Conservation (phyloP, 1,139 yeast species). For the Suhomyces anneliseae region DNA sequence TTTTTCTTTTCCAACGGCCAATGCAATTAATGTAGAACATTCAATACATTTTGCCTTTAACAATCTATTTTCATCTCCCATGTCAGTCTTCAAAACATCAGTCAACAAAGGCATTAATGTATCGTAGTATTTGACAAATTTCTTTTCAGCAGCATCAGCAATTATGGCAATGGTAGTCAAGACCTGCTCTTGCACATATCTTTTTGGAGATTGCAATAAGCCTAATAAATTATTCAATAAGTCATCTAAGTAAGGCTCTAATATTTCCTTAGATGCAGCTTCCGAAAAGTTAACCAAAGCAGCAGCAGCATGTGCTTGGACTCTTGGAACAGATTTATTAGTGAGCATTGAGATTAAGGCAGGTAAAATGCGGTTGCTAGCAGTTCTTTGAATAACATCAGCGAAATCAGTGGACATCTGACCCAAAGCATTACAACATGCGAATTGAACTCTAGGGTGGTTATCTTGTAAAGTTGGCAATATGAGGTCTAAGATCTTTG, state of each 20-base stretch:
- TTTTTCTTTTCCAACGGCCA: slow-evolving; percentile 95
- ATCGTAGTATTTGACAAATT: slow-evolving; percentile 88
- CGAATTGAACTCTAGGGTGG: slow-evolving; percentile 95
- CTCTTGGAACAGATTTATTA: slow-evolving; percentile 74
- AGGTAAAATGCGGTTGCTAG: slow-evolving; percentile 79
- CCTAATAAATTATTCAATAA: slow-evolving; percentile 72
- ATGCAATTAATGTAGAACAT: slow-evolving; percentile 90
- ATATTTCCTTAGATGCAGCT: slow-evolving; percentile 79
- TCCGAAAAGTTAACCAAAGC: slow-evolving; percentile 95
- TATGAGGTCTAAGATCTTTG: slow-evolving; percentile 77
- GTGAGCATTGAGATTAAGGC: slow-evolving; percentile 82
- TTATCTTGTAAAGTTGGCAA: slow-evolving; percentile 78
- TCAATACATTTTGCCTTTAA: slow-evolving; percentile 93
- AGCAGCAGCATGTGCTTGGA: slow-evolving; percentile 98
- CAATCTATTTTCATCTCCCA: slow-evolving; percentile 76
- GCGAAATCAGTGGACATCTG: slow-evolving; percentile 99
- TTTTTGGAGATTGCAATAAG: slow-evolving; percentile 71
- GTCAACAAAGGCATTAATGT: slow-evolving; percentile 89
- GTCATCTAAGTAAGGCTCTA: slow-evolving; percentile 88
- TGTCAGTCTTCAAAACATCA: slow-evolving; percentile 74
- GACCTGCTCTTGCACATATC: slow-evolving; percentile 96
- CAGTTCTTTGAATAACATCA: slow-evolving; percentile 76
- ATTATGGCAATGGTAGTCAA: slow-evolving; percentile 94
- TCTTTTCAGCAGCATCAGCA: slow-evolving; percentile 95
- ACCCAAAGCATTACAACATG: slow-evolving; percentile 94